Percentiles rank a stretch among this genome's conserved stretches.
phyloP scores from a whole-genome alignment of 169 alveolate genomes.

The Ichthyophthirius multifiliis region DNA sequence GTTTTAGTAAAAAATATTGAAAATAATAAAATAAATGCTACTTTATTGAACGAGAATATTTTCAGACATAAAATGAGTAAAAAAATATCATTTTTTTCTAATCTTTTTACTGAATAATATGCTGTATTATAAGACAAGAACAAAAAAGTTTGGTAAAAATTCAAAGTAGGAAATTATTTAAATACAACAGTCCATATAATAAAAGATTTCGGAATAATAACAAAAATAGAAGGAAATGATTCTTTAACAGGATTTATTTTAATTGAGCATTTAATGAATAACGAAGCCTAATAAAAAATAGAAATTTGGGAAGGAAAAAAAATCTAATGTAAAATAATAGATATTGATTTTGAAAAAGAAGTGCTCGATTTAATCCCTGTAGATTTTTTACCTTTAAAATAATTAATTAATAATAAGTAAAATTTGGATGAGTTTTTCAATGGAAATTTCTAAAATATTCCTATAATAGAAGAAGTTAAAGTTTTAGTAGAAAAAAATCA shows the following conservation, averaged over 20 bases:
- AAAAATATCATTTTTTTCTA: no score
- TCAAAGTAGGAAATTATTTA: conserved; percentile 28
- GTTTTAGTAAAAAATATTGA: conserved; percentile 2
- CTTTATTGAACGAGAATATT: background rate
- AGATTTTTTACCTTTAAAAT: no score
- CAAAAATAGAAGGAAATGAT: conserved; percentile 4
- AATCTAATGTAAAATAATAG: conserved; percentile 19
- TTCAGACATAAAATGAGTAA: background rate
- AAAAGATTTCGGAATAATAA: conserved; percentile 44
- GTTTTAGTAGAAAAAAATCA: conserved; percentile 37
- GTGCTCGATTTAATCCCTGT: conserved; percentile 27
- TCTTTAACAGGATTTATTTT: conserved; percentile 33
- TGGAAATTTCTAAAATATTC: no score
- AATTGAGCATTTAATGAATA: conserved; percentile 13
- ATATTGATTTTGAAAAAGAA: conserved; percentile 43
- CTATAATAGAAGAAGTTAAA: no score
- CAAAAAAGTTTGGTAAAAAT: conserved; percentile 1
- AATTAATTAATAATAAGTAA: no score
- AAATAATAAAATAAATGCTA: background rate
- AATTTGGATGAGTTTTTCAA: no score
- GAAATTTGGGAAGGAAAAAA: conserved; percentile 16
- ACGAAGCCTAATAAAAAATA: no score
- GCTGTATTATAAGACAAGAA: background rate
- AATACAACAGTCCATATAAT: conserved; percentile 20
- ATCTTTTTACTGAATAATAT: no score